These are phyloP conservation scores for Vicia sativa DNA, from an alignment of 306 rosid genomes.

Conservation along the genomic window DNA sequence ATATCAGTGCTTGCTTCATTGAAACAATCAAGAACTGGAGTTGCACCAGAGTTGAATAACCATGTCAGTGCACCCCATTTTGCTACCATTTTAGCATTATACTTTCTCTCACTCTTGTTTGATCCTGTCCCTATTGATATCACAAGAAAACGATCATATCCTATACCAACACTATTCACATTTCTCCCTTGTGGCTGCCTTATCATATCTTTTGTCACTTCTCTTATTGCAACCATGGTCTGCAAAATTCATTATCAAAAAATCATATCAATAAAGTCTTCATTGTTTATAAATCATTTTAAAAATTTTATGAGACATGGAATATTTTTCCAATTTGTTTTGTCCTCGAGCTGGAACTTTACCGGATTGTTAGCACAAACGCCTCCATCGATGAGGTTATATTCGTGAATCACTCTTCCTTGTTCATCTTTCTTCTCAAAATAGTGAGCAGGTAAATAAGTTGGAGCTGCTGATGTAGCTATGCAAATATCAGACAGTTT, in stretches of 20 bases:
- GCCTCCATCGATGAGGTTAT: conserved; percentile 50
- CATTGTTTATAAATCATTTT: too few species aligned
- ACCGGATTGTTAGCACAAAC: conserved; percentile 50
- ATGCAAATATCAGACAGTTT: conserved; percentile 44
- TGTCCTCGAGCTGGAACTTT: too few species aligned
- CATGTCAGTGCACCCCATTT: too few species aligned
- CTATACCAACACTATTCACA: conserved; percentile 14
- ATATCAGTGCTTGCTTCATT: too few species aligned
- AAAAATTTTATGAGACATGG: too few species aligned
- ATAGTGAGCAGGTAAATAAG: conserved; percentile 43
- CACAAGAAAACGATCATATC: conserved; percentile 45
- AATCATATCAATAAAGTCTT: background rate
- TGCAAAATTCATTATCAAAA: conserved; percentile 15
- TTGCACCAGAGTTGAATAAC: too few species aligned
- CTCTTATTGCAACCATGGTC: conserved; percentile 58
- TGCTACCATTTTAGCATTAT: too few species aligned
- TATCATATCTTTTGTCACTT: conserved; percentile 41
- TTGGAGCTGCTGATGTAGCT: conserved; percentile 52
- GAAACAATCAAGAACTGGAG: too few species aligned
- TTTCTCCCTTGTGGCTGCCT: conserved; percentile 32
- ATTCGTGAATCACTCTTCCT: conserved; percentile 11
- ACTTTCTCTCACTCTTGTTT: background rate
- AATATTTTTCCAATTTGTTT: too few species aligned
- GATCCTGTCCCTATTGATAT: conserved; percentile 59
- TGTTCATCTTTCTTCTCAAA: conserved; percentile 38